Evolutionary conservation across 1,284 basidiomycete genomes (phyloP).

Genomic region (Moniliella sp.): DNA sequence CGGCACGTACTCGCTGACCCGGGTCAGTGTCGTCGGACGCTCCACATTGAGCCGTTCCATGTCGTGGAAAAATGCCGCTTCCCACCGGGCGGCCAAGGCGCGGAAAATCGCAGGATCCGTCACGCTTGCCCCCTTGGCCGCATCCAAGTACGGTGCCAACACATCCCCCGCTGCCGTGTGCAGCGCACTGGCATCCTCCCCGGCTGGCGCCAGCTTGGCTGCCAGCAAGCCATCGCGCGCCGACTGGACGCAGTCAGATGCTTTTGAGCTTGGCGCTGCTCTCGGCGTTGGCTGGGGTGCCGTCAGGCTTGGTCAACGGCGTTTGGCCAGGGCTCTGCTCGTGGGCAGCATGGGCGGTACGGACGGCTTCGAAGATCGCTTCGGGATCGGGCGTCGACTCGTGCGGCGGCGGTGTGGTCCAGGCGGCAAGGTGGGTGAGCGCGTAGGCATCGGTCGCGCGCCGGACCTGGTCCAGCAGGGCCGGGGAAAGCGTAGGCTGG

Average conservation of each 20-base stretch:
- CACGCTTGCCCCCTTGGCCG: conserved; percentile 45
- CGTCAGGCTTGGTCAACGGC: conserved; percentile 22
- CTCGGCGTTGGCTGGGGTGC: conserved; percentile 21
- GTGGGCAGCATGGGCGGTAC: background rate
- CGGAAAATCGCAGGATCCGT: conserved; percentile 71
- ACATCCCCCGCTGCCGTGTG: conserved; percentile 25
- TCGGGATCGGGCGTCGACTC: conserved; percentile 8
- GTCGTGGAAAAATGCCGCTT: conserved; percentile 68
- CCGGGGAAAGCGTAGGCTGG: conserved; percentile 7
- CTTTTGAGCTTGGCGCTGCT: too few relatives aligned
- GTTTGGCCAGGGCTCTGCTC: conserved; percentile 1
- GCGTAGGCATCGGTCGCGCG: conserved; percentile 23
- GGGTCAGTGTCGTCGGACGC: conserved; percentile 69
- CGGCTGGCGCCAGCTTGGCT: too few relatives aligned
- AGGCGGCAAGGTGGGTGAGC: conserved; percentile 12
- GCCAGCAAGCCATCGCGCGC: too few relatives aligned
- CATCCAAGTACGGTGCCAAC: conserved; percentile 13
- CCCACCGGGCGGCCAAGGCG: conserved; percentile 68
- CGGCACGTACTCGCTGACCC: conserved; percentile 89
- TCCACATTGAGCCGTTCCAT: conserved; percentile 71
- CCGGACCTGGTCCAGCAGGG: conserved; percentile 15
- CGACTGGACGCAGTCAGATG: too few relatives aligned
- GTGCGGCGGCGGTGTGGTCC: conserved; percentile 21
- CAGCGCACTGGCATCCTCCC: conserved; percentile 9
- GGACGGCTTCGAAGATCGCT: too few relatives aligned